phyloP scores from a whole-genome alignment of 129 eudicot species.

The Smallanthus sonchifolius region DNA sequence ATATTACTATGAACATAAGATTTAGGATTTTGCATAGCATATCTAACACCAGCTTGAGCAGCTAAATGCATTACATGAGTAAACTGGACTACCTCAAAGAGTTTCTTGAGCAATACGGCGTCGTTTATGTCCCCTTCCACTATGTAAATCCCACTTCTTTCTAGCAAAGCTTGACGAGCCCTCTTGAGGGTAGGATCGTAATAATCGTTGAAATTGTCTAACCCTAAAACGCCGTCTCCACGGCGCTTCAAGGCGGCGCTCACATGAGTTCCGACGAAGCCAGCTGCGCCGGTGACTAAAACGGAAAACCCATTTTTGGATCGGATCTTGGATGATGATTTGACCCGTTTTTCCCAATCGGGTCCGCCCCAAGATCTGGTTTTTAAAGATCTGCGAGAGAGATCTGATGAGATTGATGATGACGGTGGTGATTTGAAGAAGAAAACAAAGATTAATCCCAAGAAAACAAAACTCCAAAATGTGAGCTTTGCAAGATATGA shows the following conservation, averaged over 20 bases:
- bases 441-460: conserved; percentile 41
- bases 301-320: conserved; percentile 22
- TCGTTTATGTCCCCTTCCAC: conserved; percentile 68
- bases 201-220: conserved; percentile 37
- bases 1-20: conserved; percentile 39
- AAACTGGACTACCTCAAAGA: conserved; percentile 35
- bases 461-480: conserved; percentile 48
- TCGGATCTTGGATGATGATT: conserved; percentile 32
- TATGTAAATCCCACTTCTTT: conserved; percentile 54
- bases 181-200: conserved; percentile 69
- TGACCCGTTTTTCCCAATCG: conserved; percentile 35
- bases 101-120: conserved; percentile 29
- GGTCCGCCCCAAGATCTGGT: conserved; percentile 41
- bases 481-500: conserved; percentile 44
- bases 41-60: conserved; percentile 54
- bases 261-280: conserved; percentile 35
- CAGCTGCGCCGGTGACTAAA: conserved; percentile 32
- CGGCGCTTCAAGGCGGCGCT: conserved; percentile 27
- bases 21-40: conserved; percentile 43
- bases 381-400: conserved; percentile 29
- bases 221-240: conserved; percentile 30
- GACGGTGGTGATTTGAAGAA: conserved; percentile 39
- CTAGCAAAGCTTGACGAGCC: conserved; percentile 64
- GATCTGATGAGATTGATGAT: conserved; percentile 25
- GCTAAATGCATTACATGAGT: conserved; percentile 48